Base-by-base conservation (phyloP, 108 stramenopile genomes). In the Pelagomonas calceolata region DNA sequence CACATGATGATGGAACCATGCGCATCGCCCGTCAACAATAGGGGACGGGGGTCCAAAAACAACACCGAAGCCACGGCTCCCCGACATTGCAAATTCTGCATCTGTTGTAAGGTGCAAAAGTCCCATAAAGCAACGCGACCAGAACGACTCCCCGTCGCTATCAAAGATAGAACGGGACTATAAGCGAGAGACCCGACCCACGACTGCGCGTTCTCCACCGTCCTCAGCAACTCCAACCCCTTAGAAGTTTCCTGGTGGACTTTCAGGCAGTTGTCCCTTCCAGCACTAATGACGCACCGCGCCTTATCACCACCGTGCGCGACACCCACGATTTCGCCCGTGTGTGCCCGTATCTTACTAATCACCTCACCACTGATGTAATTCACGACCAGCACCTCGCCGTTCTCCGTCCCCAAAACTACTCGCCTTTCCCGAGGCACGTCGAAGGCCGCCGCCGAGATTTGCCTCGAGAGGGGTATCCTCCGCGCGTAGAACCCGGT, bases 341-440 rank as follows among this genome's bases (percentile, higher is more conserved):
- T 46, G 30, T 69, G 45, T 17, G 51, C 51, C 51, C 0, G 3
- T 1, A 4, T 1, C 0, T 4, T 1, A 1, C 21, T 1, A 3
- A 60, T 4, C 46, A 69, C 45, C 18, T 51, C 69, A 32, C 69
- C 69, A 12, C 46, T 69, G 30, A 69, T 32, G 69, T 51, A 69
- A 32, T 69, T 69, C n/a, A 69, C 32, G 46, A 45, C 16, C 16
- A 46, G 30, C 32, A 69, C 0, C 32, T 12, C 46, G 31, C 69
- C 69, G 44, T 0, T 46, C 32, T 69, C 69, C 30, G 43, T 45
- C 9, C 69, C 69, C 12, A 36, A 5, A 31, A 69, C 46, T 26
- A 69, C 26, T 1, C 69, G 43, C 17, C 69, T 45, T 46, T 45
- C 5, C 12, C 69, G 34, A 7, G 69, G 69, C 44, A 32, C 7